A percentile compares a stretch with the other conserved stretches of the same genome.
These are phyloP conservation scores for Cytospora paraplurivora DNA, from an alignment of 2,329 filamentous ascomycete species.

Conservation along the genomic window DNA sequence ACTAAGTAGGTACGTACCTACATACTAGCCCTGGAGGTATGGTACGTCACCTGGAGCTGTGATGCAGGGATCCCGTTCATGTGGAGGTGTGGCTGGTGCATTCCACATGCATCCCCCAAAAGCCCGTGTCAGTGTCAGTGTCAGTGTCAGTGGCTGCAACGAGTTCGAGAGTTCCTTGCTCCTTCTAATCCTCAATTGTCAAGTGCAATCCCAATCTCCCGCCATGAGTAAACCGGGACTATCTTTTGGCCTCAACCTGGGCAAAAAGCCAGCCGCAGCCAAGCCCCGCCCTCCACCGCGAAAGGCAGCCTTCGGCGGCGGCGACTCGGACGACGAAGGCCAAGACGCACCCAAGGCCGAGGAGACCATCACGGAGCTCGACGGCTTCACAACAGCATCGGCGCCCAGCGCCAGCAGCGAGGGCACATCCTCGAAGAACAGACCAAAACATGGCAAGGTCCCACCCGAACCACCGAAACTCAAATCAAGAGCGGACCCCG, in stretches of 20 bases:
- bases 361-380: constrained; percentile 60
- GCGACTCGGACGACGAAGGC: constrained; percentile 57
- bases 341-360: constrained; percentile 43
- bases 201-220: background rate
- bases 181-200: background rate
- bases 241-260: constrained; percentile 60
- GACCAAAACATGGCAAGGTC: constrained; percentile 37
- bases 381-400: constrained; percentile 46
- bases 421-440: constrained; percentile 31
- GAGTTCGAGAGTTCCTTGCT: background rate
- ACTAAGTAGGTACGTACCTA: too few species aligned
- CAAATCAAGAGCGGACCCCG: constrained; percentile 46
- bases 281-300: constrained; percentile 54
- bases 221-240: constrained; percentile 52
- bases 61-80: background rate
- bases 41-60: too few species aligned
- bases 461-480: constrained; percentile 46
- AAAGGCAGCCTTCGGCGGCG: constrained; percentile 62
- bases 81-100: constrained; percentile 27
- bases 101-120: constrained; percentile 1
- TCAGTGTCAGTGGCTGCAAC: background rate
- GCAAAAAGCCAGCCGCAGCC: constrained; percentile 56
- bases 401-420: constrained; percentile 14
- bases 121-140: background rate
- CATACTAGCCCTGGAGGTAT: too few species aligned